Evolutionary conservation across 352 stramenopile species (phyloP), one percentile per base, ranked within the genome.

Genomic region (Globisporangium yorkense): DNA sequence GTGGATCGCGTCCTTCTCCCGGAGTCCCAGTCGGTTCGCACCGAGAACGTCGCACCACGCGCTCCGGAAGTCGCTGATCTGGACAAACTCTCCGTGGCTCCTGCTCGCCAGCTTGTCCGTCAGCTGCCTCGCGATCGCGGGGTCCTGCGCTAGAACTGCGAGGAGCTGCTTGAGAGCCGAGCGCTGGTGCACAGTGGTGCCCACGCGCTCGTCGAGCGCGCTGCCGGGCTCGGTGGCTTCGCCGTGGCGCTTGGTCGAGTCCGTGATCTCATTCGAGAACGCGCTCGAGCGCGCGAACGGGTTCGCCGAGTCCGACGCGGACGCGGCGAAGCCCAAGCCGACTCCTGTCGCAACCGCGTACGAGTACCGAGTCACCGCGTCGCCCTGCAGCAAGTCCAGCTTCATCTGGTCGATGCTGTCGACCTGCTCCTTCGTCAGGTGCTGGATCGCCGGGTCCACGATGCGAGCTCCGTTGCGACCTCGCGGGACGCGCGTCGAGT

Each of bases 401-500:
- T 87, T 88, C 60, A 84, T 83, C 37, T 71, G 65, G 49, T 92
- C 82, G n/a, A 88, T 75, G 59, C 78, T 88, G 54, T 92, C 80
- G n/a, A 81, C 79, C 49, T 90, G 48, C 0, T 47, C 63, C n/a
- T 80, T 80, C 0, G 80, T 87, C 53, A 92, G 62, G 50, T 90
- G 72, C 48, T 78, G 67, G 39, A 89, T 68, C 9, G 61, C 71
- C 2, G 59, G 64, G 43, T 89, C 78, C 13, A 87, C 57, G 20
- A 84, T 59, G 2, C 75, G 73, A n/a, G 59, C 21, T 0, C 80
- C 75, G 44, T 88, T 88, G 43, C 71, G 72, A 12, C 80, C 80
- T 40, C 74, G 73, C 44, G 82, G 74, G 2, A 88, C 65, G 0
- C 76, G 74, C 2, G 63, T 70, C 7, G 61, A 65, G 20, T n/a